Percentiles rank a stretch among this genome's conserved stretches.
Conservation (phyloP, 805 yeast species). For the Priceomyces medius region DNA sequence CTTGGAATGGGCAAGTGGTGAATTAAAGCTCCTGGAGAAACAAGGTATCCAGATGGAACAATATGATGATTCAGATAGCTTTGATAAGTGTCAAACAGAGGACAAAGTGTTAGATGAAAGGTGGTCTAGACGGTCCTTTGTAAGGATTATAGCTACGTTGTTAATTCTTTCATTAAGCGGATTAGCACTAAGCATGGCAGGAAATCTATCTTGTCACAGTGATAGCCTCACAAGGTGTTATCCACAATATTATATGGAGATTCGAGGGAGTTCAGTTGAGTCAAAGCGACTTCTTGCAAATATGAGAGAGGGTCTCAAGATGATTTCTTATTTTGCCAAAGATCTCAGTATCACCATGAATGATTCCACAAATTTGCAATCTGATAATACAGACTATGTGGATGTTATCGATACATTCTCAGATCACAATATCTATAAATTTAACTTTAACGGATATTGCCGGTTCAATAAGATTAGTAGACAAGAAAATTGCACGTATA, state of each 20-base stretch:
- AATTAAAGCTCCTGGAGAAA: neutral
- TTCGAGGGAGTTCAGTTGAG: slow-evolving; percentile 34
- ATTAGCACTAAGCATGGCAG: slow-evolving; percentile 17
- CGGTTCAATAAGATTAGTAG: slow-evolving; percentile 27
- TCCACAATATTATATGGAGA: slow-evolving; percentile 45
- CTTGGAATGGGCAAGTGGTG: neutral
- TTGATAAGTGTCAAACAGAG: neutral
- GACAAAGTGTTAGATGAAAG: neutral
- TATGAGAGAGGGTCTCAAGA: slow-evolving; percentile 42
- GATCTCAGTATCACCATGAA: slow-evolving; percentile 34
- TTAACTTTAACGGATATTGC: slow-evolving; percentile 52
- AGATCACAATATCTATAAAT: slow-evolving; percentile 38
- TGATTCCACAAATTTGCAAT: neutral
- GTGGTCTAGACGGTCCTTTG: neutral
- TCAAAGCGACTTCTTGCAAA: slow-evolving; percentile 32
- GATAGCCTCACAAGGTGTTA: slow-evolving; percentile 26
- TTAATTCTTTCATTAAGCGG: slow-evolving; percentile 14
- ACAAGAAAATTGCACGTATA: slow-evolving; percentile 26
- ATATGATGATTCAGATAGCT: neutral
- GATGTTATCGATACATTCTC: slow-evolving; percentile 47
- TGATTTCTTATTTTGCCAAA: slow-evolving; percentile 45
- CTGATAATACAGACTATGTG: slow-evolving; percentile 5
- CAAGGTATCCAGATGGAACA: neutral
- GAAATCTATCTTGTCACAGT: slow-evolving; percentile 31
- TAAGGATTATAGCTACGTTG: slow-evolving; percentile 4